A percentile compares a stretch with the other conserved stretches of the same genome.
Conservation (phyloP, 2,329 filamentous ascomycete genomes). For the Trichoderma aggressivum region DNA sequence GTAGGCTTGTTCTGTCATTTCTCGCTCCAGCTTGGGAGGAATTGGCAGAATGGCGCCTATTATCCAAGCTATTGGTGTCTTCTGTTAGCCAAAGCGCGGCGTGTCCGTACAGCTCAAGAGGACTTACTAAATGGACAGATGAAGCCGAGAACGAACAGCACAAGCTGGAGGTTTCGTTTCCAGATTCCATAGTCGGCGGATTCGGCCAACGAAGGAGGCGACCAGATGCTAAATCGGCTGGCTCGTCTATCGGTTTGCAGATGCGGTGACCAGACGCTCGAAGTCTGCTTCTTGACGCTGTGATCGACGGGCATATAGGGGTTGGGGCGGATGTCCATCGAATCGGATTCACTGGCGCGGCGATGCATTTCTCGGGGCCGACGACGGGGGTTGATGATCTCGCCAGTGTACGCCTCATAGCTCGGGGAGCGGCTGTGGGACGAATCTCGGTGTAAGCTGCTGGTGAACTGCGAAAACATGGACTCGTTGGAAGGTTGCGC, state of each 20-base stretch:
- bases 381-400: constrained; percentile 45
- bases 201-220: constrained; percentile 68
- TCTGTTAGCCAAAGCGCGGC: constrained; percentile 15
- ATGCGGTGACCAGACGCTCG: constrained; percentile 72
- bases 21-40: constrained; percentile 52
- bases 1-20: constrained; percentile 49
- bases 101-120: background rate
- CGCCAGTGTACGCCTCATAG: constrained; percentile 45
- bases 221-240: constrained; percentile 62
- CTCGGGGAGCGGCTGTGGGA: constrained; percentile 48
- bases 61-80: constrained; percentile 64
- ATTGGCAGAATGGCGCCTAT: constrained; percentile 72
- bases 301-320: constrained; percentile 30
- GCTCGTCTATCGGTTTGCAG: constrained; percentile 61
- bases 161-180: constrained; percentile 69
- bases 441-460: constrained; percentile 47
- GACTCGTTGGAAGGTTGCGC: constrained; percentile 43
- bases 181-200: constrained; percentile 58
- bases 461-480: constrained; percentile 44
- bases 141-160: constrained; percentile 74
- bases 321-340: constrained; percentile 45
- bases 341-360: constrained; percentile 16
- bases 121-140: constrained; percentile 67
- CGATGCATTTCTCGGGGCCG: constrained; percentile 39
- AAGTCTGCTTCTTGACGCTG: constrained; percentile 46